These are phyloP conservation scores for Lathyrus aphaca DNA, from an alignment of 306 rosid genomes.

Conservation along the genomic window DNA sequence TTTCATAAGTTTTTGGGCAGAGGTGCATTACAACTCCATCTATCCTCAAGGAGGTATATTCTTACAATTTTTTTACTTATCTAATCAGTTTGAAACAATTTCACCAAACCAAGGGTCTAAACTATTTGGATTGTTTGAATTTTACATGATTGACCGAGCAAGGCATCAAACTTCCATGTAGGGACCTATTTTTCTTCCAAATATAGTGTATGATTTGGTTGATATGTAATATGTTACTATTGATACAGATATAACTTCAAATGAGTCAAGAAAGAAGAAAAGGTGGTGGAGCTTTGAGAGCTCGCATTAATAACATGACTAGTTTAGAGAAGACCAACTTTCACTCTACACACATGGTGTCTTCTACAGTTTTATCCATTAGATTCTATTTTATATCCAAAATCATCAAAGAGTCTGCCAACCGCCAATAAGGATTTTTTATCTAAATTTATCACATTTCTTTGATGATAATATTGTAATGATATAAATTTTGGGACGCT, in stretches of 20 bases:
- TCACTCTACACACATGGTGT: constrained; percentile 24
- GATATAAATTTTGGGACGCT: constrained; percentile 33
- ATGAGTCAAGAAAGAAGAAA: constrained; percentile 70
- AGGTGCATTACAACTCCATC: constrained; percentile 95
- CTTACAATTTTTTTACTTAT: constrained; percentile 31
- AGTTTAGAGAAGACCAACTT: constrained; percentile 5
- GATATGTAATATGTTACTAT: not conserved
- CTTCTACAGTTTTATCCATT: constrained; percentile 25
- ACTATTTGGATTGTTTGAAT: constrained; percentile 9
- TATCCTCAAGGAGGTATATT: constrained; percentile 82
- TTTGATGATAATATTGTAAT: constrained; percentile 3
- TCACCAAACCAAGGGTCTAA: constrained; percentile 1
- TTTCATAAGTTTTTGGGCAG: constrained; percentile 95
- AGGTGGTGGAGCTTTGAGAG: constrained; percentile 83
- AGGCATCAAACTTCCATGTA: not conserved
- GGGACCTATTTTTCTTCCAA: constrained; percentile 2
- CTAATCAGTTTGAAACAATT: constrained; percentile 27
- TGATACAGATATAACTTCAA: constrained; percentile 60
- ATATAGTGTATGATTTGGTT: constrained; percentile 10
- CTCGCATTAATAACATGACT: constrained; percentile 53
- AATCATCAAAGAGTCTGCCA: constrained; percentile 25
- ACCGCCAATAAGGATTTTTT: constrained; percentile 4
- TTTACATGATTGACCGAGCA: constrained; percentile 4
- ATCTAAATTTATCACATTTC: constrained; percentile 15
- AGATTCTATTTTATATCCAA: constrained; percentile 32